Conservation (phyloP, 1,139 yeast genomes). For the Nadsonia starkeyi-henricii region DNA sequence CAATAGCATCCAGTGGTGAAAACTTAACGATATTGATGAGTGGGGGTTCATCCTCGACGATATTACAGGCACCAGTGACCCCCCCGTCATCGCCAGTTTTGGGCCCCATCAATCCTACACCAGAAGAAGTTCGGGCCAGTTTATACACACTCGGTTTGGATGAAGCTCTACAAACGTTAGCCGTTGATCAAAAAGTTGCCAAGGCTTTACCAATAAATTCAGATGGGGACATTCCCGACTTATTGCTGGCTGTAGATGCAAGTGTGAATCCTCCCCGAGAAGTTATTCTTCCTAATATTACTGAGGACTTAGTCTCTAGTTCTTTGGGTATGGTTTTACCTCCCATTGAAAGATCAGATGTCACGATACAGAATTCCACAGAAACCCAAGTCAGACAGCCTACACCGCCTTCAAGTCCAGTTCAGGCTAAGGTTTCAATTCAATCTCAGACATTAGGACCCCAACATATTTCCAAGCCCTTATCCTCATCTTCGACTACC, state of each 20-base stretch:
- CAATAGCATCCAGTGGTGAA: neutral
- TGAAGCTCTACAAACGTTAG: neutral
- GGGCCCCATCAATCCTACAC: constrained; percentile 5
- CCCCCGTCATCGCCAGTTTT: constrained; percentile 8
- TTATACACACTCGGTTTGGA: neutral
- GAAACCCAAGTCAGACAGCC: neutral
- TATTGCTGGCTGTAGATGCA: neutral
- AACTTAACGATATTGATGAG: neutral
- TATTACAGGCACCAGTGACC: constrained; percentile 1
- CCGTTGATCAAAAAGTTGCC: neutral
- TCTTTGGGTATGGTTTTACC: neutral
- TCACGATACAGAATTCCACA: neutral
- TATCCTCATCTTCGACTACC: neutral
- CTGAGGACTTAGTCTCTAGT: too few relatives aligned
- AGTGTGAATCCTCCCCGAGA: neutral
- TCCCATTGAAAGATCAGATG: neutral
- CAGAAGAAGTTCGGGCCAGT: neutral
- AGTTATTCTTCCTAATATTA: neutral
- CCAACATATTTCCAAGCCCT: neutral
- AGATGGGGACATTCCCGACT: neutral
- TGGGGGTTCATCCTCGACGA: constrained; percentile 7
- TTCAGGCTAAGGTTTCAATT: neutral
- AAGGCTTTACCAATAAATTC: neutral
- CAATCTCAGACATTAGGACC: too few relatives aligned
- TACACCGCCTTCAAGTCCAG: neutral